Base-by-base conservation (phyloP, 345 rosid species). In the Toxicodendron radicans region DNA sequence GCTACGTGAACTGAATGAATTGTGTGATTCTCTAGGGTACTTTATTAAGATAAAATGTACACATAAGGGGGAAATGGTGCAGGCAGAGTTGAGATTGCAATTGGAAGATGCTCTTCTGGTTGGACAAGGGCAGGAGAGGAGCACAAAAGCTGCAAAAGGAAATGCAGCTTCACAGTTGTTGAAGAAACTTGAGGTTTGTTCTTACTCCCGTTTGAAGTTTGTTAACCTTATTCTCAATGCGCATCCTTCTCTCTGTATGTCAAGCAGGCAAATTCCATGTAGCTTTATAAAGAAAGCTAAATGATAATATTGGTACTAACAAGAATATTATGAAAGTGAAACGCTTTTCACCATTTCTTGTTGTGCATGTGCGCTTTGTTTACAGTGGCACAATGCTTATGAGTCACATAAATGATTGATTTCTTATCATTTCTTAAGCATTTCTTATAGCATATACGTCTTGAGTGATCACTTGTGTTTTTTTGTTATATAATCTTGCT, bases 1-100 rank as follows among this genome's bases (percentile, higher is more conserved):
- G 56, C 70, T 75, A 75, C 91, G 95, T 17, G 89, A 88, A 67
- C 84, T 95, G 71, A 80, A 9, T 17, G 93, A 90, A 82, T 79
- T 95, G 45, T 92, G 99, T 2, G 96, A 90, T 82, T 87, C 91
- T 75, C 87, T 84, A 18, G 97, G 96, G 32, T 91, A 87, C 77
- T 91, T 88, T 72, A 71, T 85, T 18, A 84, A 83, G 62, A 88
- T 58, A 51, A 87, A 81, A 56, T 83, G 80, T 64, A 3, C 23
- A n/a, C 80, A 14, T 23, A 83, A 83, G 66, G 95, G 90, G 48
- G 90, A 89, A 10, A 81, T 72, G 56, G 84, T 88, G 71, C 86
- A 85, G 54, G 87, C 89, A 1, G 84, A 87, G 70, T 89, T 95
- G 62, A 87, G 63, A 71, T 75, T 95, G 74, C 97, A 86, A 87